These are phyloP conservation scores for Chrysanthemum seticuspe DNA, from an alignment of 129 eudicot species.

Conservation along the genomic window DNA sequence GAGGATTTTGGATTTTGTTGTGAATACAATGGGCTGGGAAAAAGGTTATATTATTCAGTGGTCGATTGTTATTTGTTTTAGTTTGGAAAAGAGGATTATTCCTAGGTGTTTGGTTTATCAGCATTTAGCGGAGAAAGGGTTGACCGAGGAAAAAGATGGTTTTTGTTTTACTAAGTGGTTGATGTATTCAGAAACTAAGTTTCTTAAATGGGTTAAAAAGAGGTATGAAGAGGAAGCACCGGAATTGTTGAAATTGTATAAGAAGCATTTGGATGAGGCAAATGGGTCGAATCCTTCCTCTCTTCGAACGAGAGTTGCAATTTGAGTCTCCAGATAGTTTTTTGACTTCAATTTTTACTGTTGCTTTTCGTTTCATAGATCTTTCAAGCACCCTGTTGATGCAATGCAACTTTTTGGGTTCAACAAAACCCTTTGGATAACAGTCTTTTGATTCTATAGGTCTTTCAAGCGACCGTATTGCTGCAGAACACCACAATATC, in stretches of 20 bases:
- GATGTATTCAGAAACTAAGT: constrained; percentile 19
- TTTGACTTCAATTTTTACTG: not conserved
- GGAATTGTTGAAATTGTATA: constrained; percentile 35
- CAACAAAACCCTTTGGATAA: not conserved
- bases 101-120: constrained; percentile 44
- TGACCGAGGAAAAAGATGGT: constrained; percentile 17
- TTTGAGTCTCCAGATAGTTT: not conserved
- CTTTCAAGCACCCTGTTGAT: not conserved
- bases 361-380: not conserved
- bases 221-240: constrained; percentile 31
- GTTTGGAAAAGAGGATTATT: constrained; percentile 46
- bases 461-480: not conserved
- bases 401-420: constrained; percentile 10
- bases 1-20: constrained; percentile 41
- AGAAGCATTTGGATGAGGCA: constrained; percentile 30
- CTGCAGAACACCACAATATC: not conserved
- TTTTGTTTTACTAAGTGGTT: constrained; percentile 25
- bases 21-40: constrained; percentile 46
- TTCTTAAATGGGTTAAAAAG: constrained; percentile 32
- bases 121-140: constrained; percentile 35
- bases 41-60: constrained; percentile 14
- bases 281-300: not conserved
- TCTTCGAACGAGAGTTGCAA: constrained; percentile 1
- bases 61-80: constrained; percentile 25
- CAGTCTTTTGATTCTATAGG: constrained; percentile 9